A percentile compares a stretch with the other conserved stretches of the same genome.
Conservation (phyloP, 768 basidiomycete genomes). For the Tricholoma hemisulphureum region DNA sequence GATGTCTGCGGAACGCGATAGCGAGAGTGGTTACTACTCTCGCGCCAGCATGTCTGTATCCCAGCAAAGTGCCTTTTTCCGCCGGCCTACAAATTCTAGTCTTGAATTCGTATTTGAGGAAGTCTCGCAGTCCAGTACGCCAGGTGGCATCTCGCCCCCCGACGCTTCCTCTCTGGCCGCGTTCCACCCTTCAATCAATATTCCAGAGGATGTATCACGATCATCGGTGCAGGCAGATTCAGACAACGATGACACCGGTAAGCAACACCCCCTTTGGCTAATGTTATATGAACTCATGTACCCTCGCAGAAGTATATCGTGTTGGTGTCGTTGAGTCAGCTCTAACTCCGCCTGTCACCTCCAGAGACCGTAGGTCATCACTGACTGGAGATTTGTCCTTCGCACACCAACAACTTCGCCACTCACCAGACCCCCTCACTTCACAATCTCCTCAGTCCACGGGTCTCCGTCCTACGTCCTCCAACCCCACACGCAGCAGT, state of each 20-base stretch:
- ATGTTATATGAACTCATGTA: background rate
- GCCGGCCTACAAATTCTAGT: constrained; percentile 31
- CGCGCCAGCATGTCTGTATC: constrained; percentile 16
- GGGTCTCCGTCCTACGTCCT: constrained; percentile 34
- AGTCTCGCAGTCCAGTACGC: constrained; percentile 24
- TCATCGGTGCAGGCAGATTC: constrained; percentile 39
- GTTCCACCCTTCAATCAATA: constrained; percentile 39
- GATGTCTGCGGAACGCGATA: constrained; percentile 31
- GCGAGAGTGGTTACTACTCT: constrained; percentile 31
- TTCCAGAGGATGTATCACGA: constrained; percentile 50
- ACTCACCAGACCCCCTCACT: constrained; percentile 1
- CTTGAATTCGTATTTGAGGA: constrained; percentile 42
- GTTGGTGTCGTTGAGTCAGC: constrained; percentile 51
- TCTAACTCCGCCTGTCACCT: constrained; percentile 47
- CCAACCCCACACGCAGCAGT: constrained; percentile 46
- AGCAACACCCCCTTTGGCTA: constrained; percentile 9
- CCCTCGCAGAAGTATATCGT: constrained; percentile 43
- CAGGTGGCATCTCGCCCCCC: constrained; percentile 12
- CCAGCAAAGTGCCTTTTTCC: constrained; percentile 11
- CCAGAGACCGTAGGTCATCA: constrained; percentile 38
- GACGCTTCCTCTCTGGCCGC: constrained; percentile 29
- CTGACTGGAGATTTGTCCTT: constrained; percentile 38
- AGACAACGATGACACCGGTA: constrained; percentile 39
- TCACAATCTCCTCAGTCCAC: constrained; percentile 12
- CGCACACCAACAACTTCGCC: constrained; percentile 8